Evolutionary conservation across 805 yeast species (phyloP).

Genomic region (Wickerhamomyces queroliae): DNA sequence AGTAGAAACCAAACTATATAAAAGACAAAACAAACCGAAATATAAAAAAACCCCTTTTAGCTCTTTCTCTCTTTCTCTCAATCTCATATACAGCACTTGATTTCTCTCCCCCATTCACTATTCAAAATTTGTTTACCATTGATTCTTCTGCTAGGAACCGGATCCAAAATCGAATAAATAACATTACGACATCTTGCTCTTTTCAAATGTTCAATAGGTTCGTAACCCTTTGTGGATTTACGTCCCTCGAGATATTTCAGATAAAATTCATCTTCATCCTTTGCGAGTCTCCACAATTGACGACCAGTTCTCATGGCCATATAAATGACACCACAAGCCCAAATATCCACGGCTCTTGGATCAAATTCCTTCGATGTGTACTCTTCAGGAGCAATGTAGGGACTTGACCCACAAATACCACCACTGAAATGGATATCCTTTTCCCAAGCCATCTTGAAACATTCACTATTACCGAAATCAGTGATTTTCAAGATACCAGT

Average conservation of each 20-base stretch:
- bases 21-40: no score
- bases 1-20: no score
- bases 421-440: conserved; percentile 59
- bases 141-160: conserved; percentile 81
- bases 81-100: conserved; percentile 27
- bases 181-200: conserved; percentile 90
- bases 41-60: no score
- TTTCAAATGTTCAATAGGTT: conserved; percentile 82
- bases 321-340: conserved; percentile 92
- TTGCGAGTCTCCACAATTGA: conserved; percentile 86
- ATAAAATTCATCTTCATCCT: conserved; percentile 75
- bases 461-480: conserved; percentile 84
- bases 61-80: no score
- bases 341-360: conserved; percentile 76
- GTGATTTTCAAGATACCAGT: conserved; percentile 75
- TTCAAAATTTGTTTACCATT: conserved; percentile 83
- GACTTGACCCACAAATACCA: conserved; percentile 82
- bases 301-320: conserved; percentile 95
- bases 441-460: conserved; percentile 85
- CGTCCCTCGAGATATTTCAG: conserved; percentile 69
- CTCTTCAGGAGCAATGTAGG: conserved; percentile 91
- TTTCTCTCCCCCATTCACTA: conserved; percentile 95
- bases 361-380: conserved; percentile 62
- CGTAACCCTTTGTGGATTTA: conserved; percentile 80
- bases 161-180: conserved; percentile 88